These are phyloP conservation scores for Candida cerambycidarum DNA, from an alignment of 805 yeast species.

Conservation along the genomic window DNA sequence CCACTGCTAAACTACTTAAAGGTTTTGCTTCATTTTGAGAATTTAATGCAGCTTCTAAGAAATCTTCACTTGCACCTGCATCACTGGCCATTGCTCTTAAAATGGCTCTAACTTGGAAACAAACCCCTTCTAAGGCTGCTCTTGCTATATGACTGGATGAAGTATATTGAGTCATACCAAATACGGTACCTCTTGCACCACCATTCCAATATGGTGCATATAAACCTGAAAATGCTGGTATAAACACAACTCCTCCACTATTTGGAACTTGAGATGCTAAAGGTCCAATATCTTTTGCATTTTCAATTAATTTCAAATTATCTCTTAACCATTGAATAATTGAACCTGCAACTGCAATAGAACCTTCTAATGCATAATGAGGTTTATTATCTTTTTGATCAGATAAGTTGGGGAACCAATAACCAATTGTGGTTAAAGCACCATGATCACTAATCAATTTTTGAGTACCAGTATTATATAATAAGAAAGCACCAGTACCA, in stretches of 20 bases:
- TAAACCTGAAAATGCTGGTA: conserved; percentile 91
- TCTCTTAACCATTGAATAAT: conserved; percentile 93
- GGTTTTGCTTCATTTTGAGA: conserved; percentile 47
- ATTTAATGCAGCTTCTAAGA: conserved; percentile 51
- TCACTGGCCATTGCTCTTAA: conserved; percentile 87
- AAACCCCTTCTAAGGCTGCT: conserved; percentile 93
- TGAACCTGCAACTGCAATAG: conserved; percentile 94
- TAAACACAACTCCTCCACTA: conserved; percentile 90
- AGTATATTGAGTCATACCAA: conserved; percentile 92
- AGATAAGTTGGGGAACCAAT: conserved; percentile 72
- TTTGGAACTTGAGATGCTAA: conserved; percentile 78
- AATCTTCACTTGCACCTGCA: conserved; percentile 62
- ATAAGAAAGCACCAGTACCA: conserved; percentile 92
- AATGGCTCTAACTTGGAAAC: conserved; percentile 90
- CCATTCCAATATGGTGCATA: conserved; percentile 97
- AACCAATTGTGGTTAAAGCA: conserved; percentile 85
- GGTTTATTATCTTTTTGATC: conserved; percentile 53
- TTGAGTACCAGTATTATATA: conserved; percentile 79
- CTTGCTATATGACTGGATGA: conserved; percentile 88
- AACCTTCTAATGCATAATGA: conserved; percentile 90
- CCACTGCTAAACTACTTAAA: conserved; percentile 67
- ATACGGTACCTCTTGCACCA: conserved; percentile 86
- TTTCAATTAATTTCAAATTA: conserved; percentile 76
- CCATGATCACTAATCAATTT: conserved; percentile 77
- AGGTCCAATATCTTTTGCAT: conserved; percentile 87